phyloP scores from a whole-genome alignment of 331 rosid genomes.

The Malus hybrid region DNA sequence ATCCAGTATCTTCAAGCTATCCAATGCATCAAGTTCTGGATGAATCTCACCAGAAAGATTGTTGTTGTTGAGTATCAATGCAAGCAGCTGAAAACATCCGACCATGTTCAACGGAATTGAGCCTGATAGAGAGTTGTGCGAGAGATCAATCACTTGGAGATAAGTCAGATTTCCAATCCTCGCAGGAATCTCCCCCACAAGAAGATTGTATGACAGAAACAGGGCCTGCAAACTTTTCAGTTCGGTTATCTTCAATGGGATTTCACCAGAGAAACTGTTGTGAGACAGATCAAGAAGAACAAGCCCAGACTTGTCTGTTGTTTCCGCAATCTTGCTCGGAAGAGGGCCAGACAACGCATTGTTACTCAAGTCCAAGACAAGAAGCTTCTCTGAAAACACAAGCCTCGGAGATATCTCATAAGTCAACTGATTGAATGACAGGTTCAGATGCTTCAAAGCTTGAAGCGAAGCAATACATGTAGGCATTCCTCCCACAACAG shows the following conservation, averaged over 20 bases:
- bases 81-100: constrained; percentile 96
- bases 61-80: constrained; percentile 75
- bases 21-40: constrained; percentile 95
- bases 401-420: constrained; percentile 76
- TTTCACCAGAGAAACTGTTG: constrained; percentile 80
- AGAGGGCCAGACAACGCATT: constrained; percentile 80
- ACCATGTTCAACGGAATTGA: constrained; percentile 85
- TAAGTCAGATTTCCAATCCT: constrained; percentile 89
- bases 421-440: constrained; percentile 67
- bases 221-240: constrained; percentile 93
- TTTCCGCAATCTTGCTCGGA: constrained; percentile 68
- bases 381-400: constrained; percentile 76
- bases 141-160: constrained; percentile 95
- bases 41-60: constrained; percentile 93
- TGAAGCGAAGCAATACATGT: constrained; percentile 74
- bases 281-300: constrained; percentile 91
- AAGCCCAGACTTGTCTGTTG: constrained; percentile 84
- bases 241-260: constrained; percentile 84
- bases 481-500: constrained; percentile 81
- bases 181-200: constrained; percentile 84
- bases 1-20: constrained; percentile 86
- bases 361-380: constrained; percentile 87
- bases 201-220: constrained; percentile 87
- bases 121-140: constrained; percentile 79
- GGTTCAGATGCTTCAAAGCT: constrained; percentile 66